These are phyloP conservation scores for Euphorbia neoarborescens DNA, from an alignment of 441 rosid genomes.

Conservation along the genomic window DNA sequence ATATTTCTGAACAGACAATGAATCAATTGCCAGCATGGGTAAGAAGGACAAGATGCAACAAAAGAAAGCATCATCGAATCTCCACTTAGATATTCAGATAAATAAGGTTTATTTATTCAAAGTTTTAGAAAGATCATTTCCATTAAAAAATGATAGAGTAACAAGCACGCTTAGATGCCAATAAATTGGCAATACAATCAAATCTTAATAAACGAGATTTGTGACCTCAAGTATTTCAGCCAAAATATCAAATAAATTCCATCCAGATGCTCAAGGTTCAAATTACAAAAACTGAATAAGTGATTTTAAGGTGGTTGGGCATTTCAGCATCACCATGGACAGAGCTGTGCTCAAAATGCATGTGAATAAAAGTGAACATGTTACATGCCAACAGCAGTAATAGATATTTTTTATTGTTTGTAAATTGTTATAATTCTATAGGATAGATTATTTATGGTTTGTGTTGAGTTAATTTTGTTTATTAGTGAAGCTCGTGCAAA, in stretches of 20 bases:
- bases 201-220: not conserved
- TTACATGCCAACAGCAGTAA: too few relatives aligned
- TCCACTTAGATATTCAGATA: not conserved
- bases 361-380: too few relatives aligned
- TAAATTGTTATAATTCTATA: not conserved
- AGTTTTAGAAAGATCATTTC: not conserved
- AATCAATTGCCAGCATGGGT: not conserved
- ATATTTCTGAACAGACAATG: not conserved
- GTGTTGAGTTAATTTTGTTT: not conserved
- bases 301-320: too few relatives aligned
- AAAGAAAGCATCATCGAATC: not conserved
- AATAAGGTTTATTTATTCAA: not conserved
- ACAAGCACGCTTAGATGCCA: not conserved
- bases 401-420: too few relatives aligned
- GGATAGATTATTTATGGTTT: not conserved
- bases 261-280: not conserved
- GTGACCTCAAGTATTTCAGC: not conserved
- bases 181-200: not conserved
- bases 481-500: not conserved
- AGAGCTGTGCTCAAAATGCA: too few relatives aligned
- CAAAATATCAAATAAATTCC: not conserved
- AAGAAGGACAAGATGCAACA: not conserved
- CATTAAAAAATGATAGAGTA: not conserved
- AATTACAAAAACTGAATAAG: not conserved
- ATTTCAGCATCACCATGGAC: too few relatives aligned